A percentile compares a stretch with the other conserved stretches of the same genome.
These are phyloP conservation scores for Plasmodium vinckei DNA, from an alignment of 169 alveolate genomes.

Conservation along the genomic window DNA sequence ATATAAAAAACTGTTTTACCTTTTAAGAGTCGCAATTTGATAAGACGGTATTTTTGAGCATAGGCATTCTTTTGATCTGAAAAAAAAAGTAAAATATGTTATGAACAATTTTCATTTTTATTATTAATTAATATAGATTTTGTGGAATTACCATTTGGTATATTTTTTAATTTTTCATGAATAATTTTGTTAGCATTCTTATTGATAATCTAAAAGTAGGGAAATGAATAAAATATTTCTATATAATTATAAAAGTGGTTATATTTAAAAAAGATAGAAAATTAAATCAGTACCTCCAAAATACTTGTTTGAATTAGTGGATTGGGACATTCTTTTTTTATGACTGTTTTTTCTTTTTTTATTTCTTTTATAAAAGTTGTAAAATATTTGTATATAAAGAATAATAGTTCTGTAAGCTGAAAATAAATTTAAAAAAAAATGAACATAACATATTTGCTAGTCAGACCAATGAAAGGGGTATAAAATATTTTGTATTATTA, in stretches of 20 bases:
- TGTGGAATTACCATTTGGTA: constrained; percentile 56
- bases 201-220: constrained; percentile 32
- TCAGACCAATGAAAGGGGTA: neutral
- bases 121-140: neutral
- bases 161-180: constrained; percentile 40
- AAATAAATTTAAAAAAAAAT: neutral
- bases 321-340: neutral
- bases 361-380: neutral
- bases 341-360: neutral
- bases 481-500: no score
- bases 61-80: constrained; percentile 44
- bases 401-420: constrained; percentile 3
- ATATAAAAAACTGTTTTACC: constrained; percentile 10
- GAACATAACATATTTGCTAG: neutral
- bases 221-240: constrained; percentile 1
- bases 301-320: neutral
- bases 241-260: neutral
- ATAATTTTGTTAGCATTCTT: constrained; percentile 43
- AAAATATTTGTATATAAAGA: constrained; percentile 7
- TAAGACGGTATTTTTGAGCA: constrained; percentile 56
- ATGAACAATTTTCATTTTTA: neutral
- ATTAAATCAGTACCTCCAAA: neutral
- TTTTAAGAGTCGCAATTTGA: constrained; percentile 55
- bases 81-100: constrained; percentile 17
- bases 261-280: neutral